Conservation (phyloP, 352 stramenopile species). For the Stramenopiles sp. region DNA sequence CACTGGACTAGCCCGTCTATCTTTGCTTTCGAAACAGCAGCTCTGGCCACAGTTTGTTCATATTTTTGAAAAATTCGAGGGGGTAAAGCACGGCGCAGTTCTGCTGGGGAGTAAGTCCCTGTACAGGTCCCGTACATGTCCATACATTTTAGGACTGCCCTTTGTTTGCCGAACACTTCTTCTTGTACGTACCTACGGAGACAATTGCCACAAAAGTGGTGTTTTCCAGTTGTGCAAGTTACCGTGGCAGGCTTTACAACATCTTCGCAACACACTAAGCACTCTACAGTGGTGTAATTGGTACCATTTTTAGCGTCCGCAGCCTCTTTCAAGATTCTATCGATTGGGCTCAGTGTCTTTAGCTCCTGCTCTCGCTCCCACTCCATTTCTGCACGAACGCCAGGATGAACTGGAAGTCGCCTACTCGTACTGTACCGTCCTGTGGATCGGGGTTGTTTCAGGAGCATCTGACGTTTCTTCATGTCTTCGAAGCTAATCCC, state of each 20-base stretch:
- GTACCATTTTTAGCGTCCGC: not conserved
- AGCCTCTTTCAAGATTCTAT: not conserved
- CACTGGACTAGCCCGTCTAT: not conserved
- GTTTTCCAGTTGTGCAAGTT: conserved; percentile 18
- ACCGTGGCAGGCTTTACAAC: conserved; percentile 5
- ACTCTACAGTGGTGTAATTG: conserved; percentile 4
- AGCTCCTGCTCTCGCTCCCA: not conserved
- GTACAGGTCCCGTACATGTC: conserved; percentile 11
- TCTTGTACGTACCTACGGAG: conserved; percentile 18
- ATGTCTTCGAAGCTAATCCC: not conserved
- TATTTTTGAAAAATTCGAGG: conserved; percentile 10
- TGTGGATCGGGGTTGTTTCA: not conserved
- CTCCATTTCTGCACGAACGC: not conserved
- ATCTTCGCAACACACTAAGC: not conserved
- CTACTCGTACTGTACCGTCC: no score
- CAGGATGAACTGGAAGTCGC: not conserved
- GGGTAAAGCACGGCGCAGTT: conserved; percentile 13
- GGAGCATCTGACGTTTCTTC: not conserved
- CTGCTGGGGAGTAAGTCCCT: conserved; percentile 13
- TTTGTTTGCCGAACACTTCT: conserved; percentile 12
- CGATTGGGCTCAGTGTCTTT: not conserved
- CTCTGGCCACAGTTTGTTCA: not conserved
- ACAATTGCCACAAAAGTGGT: conserved; percentile 23
- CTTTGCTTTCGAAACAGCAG: not conserved
- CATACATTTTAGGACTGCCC: conserved; percentile 17